Conservation (phyloP, 495 filamentous ascomycete genomes). For the Cercophora scortea region DNA sequence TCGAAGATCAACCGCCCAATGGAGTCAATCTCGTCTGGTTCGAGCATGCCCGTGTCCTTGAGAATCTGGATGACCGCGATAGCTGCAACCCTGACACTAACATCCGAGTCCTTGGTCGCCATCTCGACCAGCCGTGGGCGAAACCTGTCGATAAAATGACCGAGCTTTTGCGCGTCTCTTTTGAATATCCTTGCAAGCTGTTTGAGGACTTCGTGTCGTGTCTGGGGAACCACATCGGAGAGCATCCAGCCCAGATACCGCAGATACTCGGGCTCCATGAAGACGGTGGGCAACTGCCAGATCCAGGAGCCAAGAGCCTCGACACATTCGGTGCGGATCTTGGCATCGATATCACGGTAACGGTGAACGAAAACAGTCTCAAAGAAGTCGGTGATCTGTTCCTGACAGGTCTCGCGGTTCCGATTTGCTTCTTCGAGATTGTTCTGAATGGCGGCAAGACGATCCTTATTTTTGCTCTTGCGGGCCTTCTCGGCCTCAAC, state of each 20-base stretch:
- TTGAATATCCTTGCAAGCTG: slow-evolving; percentile 71
- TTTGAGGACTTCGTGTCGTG: slow-evolving; percentile 69
- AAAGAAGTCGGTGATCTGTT: slow-evolving; percentile 69
- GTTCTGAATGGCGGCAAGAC: slow-evolving; percentile 56
- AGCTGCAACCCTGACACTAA: slow-evolving; percentile 64
- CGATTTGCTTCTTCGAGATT: slow-evolving; percentile 57
- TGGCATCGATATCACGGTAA: slow-evolving; percentile 87
- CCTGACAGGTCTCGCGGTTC: slow-evolving; percentile 56
- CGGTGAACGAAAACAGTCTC: slow-evolving; percentile 89
- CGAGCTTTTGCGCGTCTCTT: slow-evolving; percentile 67
- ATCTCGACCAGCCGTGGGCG: slow-evolving; percentile 86
- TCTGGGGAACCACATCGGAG: slow-evolving; percentile 62
- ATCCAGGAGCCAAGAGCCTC: slow-evolving; percentile 84
- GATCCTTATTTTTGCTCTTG: slow-evolving; percentile 53
- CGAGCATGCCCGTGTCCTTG: slow-evolving; percentile 75
- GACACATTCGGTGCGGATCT: slow-evolving; percentile 77
- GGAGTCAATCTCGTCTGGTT: slow-evolving; percentile 81
- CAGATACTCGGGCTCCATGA: slow-evolving; percentile 79
- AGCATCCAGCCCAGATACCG: slow-evolving; percentile 94
- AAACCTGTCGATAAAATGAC: slow-evolving; percentile 86
- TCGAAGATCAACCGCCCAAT: slow-evolving; percentile 84
- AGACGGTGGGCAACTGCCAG: slow-evolving; percentile 67
- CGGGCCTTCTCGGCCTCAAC: slow-evolving; percentile 70
- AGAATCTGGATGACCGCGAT: slow-evolving; percentile 75
- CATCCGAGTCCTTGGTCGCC: slow-evolving; percentile 72